Percentiles rank a stretch among this genome's conserved stretches.
phyloP scores from a whole-genome alignment of 2,329 filamentous ascomycete genomes.

The Aureobasidium sp. region DNA sequence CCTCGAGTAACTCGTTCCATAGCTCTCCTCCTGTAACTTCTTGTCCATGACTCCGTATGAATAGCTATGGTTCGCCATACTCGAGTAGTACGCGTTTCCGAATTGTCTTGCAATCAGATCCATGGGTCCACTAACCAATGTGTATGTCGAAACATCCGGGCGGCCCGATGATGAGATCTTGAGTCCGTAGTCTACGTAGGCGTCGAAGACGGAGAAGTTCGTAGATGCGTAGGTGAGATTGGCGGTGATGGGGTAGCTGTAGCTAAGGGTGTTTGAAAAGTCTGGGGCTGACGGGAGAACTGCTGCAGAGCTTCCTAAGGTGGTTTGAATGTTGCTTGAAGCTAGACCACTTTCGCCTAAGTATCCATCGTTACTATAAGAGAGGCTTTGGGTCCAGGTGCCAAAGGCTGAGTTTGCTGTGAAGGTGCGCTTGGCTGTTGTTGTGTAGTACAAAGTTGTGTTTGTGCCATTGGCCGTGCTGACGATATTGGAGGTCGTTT shows the following conservation, averaged over 20 bases:
- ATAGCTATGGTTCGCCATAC: not conserved
- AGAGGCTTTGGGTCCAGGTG: slow-evolving; percentile 54
- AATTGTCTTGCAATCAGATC: not conserved
- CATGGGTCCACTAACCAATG: not conserved
- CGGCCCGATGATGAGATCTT: not conserved
- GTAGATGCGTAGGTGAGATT: not conserved
- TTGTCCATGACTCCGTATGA: slow-evolving; percentile 9
- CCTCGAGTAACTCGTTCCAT: not conserved
- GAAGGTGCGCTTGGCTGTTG: slow-evolving; percentile 50
- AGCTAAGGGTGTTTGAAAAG: slow-evolving; percentile 1
- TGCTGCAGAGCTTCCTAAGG: slow-evolving; percentile 40
- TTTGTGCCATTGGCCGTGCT: slow-evolving; percentile 45
- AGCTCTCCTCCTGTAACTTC: not conserved
- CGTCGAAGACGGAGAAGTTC: not conserved
- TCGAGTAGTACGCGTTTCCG: slow-evolving; percentile 4
- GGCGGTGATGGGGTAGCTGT: not conserved
- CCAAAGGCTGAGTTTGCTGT: slow-evolving; percentile 48
- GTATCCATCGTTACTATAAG: slow-evolving; percentile 48
- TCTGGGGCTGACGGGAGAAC: not conserved
- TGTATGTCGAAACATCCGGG: not conserved
- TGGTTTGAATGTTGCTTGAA: slow-evolving; percentile 48
- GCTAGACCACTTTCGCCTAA: slow-evolving; percentile 49
- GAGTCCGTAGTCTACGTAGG: not conserved
- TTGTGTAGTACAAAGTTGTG: slow-evolving; percentile 48
- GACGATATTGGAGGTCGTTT: not conserved